Percentiles rank a stretch among this genome's conserved stretches.
phyloP scores from a whole-genome alignment of 2,329 filamentous ascomycete species.

The Chalaropsis ovoidea region DNA sequence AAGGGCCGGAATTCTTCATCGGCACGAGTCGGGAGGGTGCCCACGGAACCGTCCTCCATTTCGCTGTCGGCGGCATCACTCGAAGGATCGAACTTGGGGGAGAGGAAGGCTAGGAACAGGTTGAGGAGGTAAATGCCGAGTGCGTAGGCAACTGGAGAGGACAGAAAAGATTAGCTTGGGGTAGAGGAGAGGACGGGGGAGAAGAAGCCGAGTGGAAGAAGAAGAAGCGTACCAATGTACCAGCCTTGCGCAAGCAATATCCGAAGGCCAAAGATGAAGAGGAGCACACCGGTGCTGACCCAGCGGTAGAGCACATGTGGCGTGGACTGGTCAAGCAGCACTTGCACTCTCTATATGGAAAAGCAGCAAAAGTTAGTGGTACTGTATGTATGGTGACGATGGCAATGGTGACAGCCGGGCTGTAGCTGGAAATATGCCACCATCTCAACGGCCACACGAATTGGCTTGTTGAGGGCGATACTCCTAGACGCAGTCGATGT shows the following conservation, averaged over 20 bases:
- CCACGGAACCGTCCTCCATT: slow-evolving; percentile 82
- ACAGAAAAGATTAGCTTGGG: slow-evolving; percentile 12
- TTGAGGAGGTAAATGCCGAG: slow-evolving; percentile 98
- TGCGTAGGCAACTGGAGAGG: slow-evolving; percentile 68
- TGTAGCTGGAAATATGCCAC: no score
- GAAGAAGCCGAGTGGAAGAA: not conserved
- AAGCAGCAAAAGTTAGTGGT: slow-evolving; percentile 10
- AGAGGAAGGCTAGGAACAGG: slow-evolving; percentile 95
- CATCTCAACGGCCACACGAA: not conserved
- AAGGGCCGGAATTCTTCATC: slow-evolving; percentile 98
- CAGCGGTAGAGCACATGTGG: slow-evolving; percentile 85
- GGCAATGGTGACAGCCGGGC: slow-evolving; percentile 26
- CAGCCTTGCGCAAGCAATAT: slow-evolving; percentile 91
- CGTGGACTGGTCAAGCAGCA: slow-evolving; percentile 85
- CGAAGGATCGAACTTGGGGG: slow-evolving; percentile 96
- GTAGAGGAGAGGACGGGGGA: not conserved
- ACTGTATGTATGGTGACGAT: slow-evolving; percentile 17
- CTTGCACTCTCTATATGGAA: slow-evolving; percentile 68
- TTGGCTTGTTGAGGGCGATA: not conserved
- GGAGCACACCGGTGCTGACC: slow-evolving; percentile 65
- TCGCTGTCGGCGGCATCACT: slow-evolving; percentile 84
- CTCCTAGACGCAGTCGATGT: not conserved
- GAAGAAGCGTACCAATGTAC: slow-evolving; percentile 72
- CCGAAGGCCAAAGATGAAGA: slow-evolving; percentile 75
- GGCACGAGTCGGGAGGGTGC: slow-evolving; percentile 79